Percentiles rank a stretch among this genome's conserved stretches.
These are phyloP conservation scores for Paecilomyces niveus DNA, from an alignment of 2,329 filamentous ascomycete species.

Conservation along the genomic window DNA sequence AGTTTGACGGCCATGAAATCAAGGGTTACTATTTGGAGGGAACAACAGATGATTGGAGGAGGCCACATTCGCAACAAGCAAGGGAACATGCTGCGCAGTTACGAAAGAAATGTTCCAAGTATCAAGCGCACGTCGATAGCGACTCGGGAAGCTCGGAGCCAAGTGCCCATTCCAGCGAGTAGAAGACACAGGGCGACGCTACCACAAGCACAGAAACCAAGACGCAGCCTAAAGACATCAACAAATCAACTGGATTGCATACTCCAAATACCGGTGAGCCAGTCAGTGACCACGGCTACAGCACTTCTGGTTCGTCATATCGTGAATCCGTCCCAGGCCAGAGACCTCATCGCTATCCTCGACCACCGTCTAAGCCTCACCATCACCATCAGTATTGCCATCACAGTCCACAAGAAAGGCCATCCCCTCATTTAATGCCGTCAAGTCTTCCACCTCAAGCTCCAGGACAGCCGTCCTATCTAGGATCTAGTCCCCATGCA, in stretches of 20 bases:
- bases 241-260: not conserved
- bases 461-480: not conserved
- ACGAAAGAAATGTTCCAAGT: slow-evolving; percentile 24
- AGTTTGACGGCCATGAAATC: slow-evolving; percentile 14
- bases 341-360: not conserved
- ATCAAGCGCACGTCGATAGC: slow-evolving; percentile 31
- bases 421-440: not conserved
- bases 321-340: not conserved
- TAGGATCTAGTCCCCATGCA: not conserved
- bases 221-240: not conserved
- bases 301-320: not conserved
- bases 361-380: not conserved
- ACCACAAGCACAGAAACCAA: not conserved
- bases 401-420: not conserved
- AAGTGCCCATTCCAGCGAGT: not conserved
- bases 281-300: not conserved
- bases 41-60: slow-evolving; percentile 26
- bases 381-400: not conserved
- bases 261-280: not conserved
- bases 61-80: slow-evolving; percentile 31
- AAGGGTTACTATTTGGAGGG: slow-evolving; percentile 29
- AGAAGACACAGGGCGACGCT: not conserved
- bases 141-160: slow-evolving; percentile 10
- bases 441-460: not conserved
- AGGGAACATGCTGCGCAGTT: slow-evolving; percentile 21